Conservation (phyloP, 495 filamentous ascomycete genomes). For the Peziza echinospora region DNA sequence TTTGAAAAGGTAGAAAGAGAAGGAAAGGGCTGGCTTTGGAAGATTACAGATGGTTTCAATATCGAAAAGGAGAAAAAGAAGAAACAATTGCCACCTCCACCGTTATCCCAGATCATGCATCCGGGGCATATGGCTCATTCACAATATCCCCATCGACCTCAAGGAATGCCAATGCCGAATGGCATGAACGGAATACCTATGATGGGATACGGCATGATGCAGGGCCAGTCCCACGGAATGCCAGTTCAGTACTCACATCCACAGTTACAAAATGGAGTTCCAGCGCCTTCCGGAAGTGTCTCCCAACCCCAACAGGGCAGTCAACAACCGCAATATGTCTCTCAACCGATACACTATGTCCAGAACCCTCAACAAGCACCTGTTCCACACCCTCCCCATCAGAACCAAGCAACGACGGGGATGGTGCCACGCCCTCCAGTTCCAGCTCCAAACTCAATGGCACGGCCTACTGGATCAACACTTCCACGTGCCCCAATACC, state of each 20-base stretch:
- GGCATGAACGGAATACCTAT: background rate
- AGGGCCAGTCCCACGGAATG: background rate
- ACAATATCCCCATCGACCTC: background rate
- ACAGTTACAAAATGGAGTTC: no score
- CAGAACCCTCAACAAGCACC: background rate
- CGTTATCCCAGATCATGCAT: slow-evolving; percentile 26
- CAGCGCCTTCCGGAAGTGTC: no score
- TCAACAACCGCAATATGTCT: background rate
- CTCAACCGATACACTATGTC: background rate
- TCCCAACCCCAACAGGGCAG: no score
- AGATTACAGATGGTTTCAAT: slow-evolving; percentile 36
- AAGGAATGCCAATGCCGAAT: background rate
- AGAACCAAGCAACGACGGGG: no score
- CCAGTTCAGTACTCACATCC: background rate
- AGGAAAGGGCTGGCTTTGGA: slow-evolving; percentile 52
- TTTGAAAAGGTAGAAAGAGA: slow-evolving; percentile 67
- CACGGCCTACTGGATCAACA: background rate
- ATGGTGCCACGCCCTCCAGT: background rate
- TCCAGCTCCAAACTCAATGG: background rate
- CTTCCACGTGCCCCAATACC: background rate
- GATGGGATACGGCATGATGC: background rate
- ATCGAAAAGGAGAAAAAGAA: slow-evolving; percentile 49
- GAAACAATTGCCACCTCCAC: slow-evolving; percentile 23
- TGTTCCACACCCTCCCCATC: no score
- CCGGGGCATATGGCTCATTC: slow-evolving; percentile 11